Evolutionary conservation across 202 grass and related monocot species (phyloP), one percentile per base, ranked within the genome.

Genomic region (Zizania palustris): DNA sequence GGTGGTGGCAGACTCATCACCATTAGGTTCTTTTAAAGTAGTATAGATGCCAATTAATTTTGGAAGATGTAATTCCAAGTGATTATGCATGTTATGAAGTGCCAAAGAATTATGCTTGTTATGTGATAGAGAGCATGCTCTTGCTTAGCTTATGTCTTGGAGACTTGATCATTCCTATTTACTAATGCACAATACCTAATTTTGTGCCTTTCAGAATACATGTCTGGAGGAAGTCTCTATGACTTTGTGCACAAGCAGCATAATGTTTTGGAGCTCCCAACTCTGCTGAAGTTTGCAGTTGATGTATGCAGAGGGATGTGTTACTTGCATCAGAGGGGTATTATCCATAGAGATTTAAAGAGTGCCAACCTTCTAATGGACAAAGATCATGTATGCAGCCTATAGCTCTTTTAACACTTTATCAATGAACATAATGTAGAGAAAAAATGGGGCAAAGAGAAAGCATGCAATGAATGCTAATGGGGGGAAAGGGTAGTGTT

Each of bases 361-460:
- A 93, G 90, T 73, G 93, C 93, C 45, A 97, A 97, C 76, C 94
- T 97, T 65, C 84, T 97, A 51, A 91, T 97, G 86, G 94, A 93
- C 83, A 89, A 93, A 83, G 86, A 93, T 77, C 76, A 84, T 45
- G 94, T 97, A 84, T 71, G 81, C 72, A 68, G 56, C 50, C 67
- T 65, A 60, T 76, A 60, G 61, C 33, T 80, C 62, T 83, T 83
- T 65, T 58, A 40, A 41, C 58, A 22, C 22, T 78, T 78, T 12
- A 19, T 66, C 66, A 2, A 8, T 34, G 11, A 79, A 58, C 49
- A 76, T 48, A 49, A 49, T 60, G 38, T 44, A 59, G n/a, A 61
- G 34, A 71, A 78, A 86, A 79, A 41, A 50, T 75, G 36, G 6
- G 62, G 45, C 13, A 14, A 20, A 53, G 78, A 54, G 34, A 61